Percentiles rank a stretch among this genome's conserved stretches.
Conservation (phyloP, 2,329 filamentous ascomycete species). For the Aaosphaeria arxii region DNA sequence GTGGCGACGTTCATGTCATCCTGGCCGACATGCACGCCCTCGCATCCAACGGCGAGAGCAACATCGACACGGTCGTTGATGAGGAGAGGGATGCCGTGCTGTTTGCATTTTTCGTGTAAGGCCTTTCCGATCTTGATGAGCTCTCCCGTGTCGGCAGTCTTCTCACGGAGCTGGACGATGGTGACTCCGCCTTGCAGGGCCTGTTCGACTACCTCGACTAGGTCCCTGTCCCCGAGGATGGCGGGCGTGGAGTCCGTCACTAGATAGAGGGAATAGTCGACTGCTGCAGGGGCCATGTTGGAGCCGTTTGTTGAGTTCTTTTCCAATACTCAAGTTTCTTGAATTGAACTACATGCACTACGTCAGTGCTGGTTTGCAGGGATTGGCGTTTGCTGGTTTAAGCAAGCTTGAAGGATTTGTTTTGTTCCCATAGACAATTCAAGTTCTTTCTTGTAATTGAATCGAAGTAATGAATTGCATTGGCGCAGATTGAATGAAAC, state of each 20-base stretch:
- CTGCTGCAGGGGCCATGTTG: slow-evolving; percentile 31
- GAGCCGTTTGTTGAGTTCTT: slow-evolving; percentile 11
- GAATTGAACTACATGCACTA: no score
- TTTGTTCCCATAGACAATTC: no score
- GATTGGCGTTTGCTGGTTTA: no score
- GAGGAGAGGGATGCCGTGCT: slow-evolving; percentile 71
- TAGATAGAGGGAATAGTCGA: slow-evolving; percentile 82
- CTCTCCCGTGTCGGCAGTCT: slow-evolving; percentile 69
- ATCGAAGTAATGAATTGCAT: no score
- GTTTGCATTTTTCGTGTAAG: slow-evolving; percentile 69
- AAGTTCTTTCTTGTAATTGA: no score
- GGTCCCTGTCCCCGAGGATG: slow-evolving; percentile 69
- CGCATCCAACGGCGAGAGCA: slow-evolving; percentile 77
- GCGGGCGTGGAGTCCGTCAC: slow-evolving; percentile 90
- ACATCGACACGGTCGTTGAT: slow-evolving; percentile 95
- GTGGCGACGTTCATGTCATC: slow-evolving; percentile 75
- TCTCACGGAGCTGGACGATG: slow-evolving; percentile 88
- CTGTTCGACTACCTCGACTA: slow-evolving; percentile 70
- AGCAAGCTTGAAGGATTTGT: no score
- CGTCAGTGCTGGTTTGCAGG: no score
- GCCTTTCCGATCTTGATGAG: slow-evolving; percentile 68
- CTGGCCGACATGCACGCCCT: slow-evolving; percentile 92
- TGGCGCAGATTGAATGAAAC: no score
- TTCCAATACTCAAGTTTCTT: no score
- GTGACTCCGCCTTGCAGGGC: slow-evolving; percentile 76